Percentiles rank a stretch among this genome's conserved stretches.
Conservation (phyloP, 345 rosid species). For the Hypericum perforatum region DNA sequence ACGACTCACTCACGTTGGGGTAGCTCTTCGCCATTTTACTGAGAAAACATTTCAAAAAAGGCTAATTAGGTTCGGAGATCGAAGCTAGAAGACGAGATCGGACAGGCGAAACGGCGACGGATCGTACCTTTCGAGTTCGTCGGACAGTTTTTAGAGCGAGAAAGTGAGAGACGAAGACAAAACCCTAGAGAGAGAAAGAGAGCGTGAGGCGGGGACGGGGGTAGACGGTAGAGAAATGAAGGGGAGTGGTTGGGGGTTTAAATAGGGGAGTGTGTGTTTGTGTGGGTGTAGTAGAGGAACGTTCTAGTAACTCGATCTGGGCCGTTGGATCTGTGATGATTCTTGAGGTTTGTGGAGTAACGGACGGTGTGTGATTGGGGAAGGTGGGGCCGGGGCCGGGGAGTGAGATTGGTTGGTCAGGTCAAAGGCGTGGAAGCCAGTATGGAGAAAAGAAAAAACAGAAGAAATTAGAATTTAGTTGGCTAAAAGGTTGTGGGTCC, state of each 20-base stretch:
- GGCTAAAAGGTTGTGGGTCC: no score
- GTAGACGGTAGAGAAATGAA: background rate
- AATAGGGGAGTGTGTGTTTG: slow-evolving; percentile 8
- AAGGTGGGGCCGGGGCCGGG: slow-evolving; percentile 11
- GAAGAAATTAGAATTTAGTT: no score
- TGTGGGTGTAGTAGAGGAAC: no score
- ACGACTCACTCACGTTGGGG: slow-evolving; percentile 74
- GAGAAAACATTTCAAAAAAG: background rate
- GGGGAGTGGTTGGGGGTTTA: background rate
- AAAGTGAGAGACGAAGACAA: background rate
- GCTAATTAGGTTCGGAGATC: background rate
- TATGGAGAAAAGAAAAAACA: background rate
- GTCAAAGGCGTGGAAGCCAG: background rate
- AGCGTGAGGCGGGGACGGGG: slow-evolving; percentile 27
- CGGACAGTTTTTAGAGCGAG: slow-evolving; percentile 1
- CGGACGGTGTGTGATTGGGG: slow-evolving; percentile 19
- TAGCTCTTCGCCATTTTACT: slow-evolving; percentile 60
- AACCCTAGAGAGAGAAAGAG: slow-evolving; percentile 10
- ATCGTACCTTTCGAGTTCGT: slow-evolving; percentile 11
- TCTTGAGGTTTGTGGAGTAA: slow-evolving; percentile 24
- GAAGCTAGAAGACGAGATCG: background rate
- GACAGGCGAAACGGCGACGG: background rate
- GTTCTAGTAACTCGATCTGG: slow-evolving; percentile 32
- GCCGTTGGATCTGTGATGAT: slow-evolving; percentile 35
- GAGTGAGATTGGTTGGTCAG: slow-evolving; percentile 10